Percentiles rank a stretch among this genome's conserved stretches.
Evolutionary conservation across 257 asterid species (phyloP).

Genomic region (Dorcoceras hygrometricum): DNA sequence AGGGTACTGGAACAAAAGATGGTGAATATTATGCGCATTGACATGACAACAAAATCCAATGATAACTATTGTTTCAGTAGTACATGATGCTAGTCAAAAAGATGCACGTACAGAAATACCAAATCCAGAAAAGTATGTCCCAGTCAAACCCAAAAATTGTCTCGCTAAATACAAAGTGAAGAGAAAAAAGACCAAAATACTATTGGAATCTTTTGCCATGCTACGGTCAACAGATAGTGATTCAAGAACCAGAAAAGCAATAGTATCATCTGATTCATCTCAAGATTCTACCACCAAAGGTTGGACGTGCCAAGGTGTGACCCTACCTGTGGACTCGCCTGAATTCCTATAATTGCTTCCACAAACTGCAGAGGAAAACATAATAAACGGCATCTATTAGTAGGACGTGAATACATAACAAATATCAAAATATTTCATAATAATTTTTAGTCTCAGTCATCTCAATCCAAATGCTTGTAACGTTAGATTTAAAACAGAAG

Average conservation of each 20-base stretch:
- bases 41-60: background rate
- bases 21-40: constrained; percentile 3
- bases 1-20: constrained; percentile 69
- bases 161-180: background rate
- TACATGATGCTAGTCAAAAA: background rate
- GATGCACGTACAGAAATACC: background rate
- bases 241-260: constrained; percentile 8
- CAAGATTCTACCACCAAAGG: constrained; percentile 6
- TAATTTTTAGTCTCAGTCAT: no score
- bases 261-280: constrained; percentile 6
- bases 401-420: background rate
- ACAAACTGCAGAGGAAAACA: constrained; percentile 61
- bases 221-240: constrained; percentile 3
- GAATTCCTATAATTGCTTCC: constrained; percentile 74
- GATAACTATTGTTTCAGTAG: background rate
- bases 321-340: constrained; percentile 62
- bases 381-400: constrained; percentile 9
- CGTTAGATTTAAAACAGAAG: no score
- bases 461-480: no score
- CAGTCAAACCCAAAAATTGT: constrained; percentile 4
- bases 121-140: background rate
- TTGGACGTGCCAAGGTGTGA: background rate
- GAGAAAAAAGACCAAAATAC: background rate
- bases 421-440: no score
- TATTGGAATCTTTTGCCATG: constrained; percentile 5